Evolutionary conservation across 441 rosid species (phyloP).

Genomic region (Mallotus repandus): DNA sequence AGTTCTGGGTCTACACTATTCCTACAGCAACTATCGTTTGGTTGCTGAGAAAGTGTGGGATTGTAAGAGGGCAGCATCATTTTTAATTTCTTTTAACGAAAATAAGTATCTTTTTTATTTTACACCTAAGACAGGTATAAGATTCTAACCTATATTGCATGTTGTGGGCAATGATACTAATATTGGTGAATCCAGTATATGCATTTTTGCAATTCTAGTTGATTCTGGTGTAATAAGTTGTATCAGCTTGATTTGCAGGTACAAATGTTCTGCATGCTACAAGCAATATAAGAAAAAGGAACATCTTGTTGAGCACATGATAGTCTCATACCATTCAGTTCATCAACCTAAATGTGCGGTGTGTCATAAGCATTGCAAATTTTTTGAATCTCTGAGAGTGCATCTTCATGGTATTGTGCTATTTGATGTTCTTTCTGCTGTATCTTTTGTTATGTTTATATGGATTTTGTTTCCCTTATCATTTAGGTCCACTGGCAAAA

Average conservation of each 20-base stretch:
- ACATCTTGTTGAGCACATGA: constrained; percentile 81
- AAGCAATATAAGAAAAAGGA: constrained; percentile 61
- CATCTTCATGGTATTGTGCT: constrained; percentile 50
- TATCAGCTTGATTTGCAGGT: constrained; percentile 33
- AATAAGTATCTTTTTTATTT: background rate
- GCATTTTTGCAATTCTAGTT: background rate
- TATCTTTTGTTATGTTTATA: constrained; percentile 3
- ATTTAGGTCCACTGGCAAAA: constrained; percentile 47
- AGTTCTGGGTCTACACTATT: background rate
- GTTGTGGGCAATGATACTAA: no score
- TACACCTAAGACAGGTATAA: background rate
- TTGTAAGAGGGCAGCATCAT: background rate
- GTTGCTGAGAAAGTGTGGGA: background rate
- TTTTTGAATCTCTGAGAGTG: constrained; percentile 62
- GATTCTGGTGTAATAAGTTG: background rate
- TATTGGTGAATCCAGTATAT: background rate
- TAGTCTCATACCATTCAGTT: constrained; percentile 54
- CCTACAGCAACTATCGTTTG: background rate
- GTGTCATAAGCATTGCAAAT: constrained; percentile 66
- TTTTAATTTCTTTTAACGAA: background rate
- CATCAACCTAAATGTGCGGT: constrained; percentile 67
- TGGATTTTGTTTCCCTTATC: constrained; percentile 15
- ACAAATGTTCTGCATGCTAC: constrained; percentile 67
- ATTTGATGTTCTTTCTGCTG: constrained; percentile 6
- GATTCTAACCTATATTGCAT: no score